These are phyloP conservation scores for Bondarzewia mesenterica DNA, from an alignment of 1,284 basidiomycete species.

Conservation along the genomic window DNA sequence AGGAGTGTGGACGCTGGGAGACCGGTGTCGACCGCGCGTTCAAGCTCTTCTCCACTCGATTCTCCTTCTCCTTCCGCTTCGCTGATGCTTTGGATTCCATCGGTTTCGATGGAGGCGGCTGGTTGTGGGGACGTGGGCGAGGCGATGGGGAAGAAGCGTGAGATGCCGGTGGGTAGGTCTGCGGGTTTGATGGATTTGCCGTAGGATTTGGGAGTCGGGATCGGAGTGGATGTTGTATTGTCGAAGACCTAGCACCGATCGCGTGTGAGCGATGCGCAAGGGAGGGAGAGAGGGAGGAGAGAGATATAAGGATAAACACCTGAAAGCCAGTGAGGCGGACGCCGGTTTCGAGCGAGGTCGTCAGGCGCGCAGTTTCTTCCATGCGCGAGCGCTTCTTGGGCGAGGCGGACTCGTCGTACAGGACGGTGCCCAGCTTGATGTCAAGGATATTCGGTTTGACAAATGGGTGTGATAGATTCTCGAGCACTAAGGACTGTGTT, in stretches of 20 bases:
- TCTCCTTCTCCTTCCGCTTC: no score
- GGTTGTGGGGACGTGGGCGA: slow-evolving; percentile 7
- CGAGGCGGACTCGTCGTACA: slow-evolving; percentile 66
- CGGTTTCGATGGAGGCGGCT: not conserved
- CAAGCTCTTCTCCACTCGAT: no score
- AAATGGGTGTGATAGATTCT: slow-evolving; percentile 76
- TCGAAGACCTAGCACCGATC: slow-evolving; percentile 63
- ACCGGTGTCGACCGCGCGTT: slow-evolving; percentile 23
- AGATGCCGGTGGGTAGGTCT: slow-evolving; percentile 68
- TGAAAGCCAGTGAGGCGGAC: slow-evolving; percentile 85
- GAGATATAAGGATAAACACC: slow-evolving; percentile 34
- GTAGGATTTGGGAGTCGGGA: slow-evolving; percentile 69
- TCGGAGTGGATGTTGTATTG: slow-evolving; percentile 39
- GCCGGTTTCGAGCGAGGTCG: slow-evolving; percentile 73
- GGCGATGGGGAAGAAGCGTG: slow-evolving; percentile 69
- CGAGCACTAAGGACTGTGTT: slow-evolving; percentile 71
- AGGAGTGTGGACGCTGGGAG: slow-evolving; percentile 51
- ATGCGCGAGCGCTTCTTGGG: slow-evolving; percentile 78
- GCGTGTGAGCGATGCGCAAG: not conserved
- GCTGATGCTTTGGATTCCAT: not conserved
- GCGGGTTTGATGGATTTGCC: slow-evolving; percentile 68
- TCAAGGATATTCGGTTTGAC: slow-evolving; percentile 82
- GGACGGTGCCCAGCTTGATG: slow-evolving; percentile 83
- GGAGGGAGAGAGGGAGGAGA: not conserved
- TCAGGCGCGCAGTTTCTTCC: slow-evolving; percentile 60